phyloP scores from a whole-genome alignment of 371 early-diverging fungal genomes.

The Lichtheimia hyalospora region DNA sequence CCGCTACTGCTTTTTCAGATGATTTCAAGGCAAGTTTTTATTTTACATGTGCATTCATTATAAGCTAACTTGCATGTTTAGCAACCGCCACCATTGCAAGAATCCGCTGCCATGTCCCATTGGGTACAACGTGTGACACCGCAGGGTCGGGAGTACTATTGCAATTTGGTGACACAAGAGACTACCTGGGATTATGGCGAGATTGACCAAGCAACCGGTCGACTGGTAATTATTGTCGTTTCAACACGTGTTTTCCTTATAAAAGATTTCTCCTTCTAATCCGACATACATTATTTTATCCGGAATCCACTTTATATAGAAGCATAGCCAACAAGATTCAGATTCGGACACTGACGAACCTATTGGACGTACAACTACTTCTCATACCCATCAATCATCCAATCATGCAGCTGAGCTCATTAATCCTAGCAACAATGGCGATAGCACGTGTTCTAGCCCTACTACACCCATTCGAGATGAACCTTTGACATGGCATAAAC shows the following conservation, averaged over 20 bases:
- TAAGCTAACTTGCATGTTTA: too few relatives aligned
- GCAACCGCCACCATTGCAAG: too few relatives aligned
- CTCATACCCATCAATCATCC: too few relatives aligned
- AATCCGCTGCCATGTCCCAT: conserved; percentile 32
- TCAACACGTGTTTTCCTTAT: not conserved
- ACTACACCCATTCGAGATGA: conserved; percentile 8
- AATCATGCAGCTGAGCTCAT: too few relatives aligned
- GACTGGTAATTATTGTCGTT: conserved; percentile 20
- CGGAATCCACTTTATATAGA: not conserved
- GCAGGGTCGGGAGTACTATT: conserved; percentile 73
- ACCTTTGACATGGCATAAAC: conserved; percentile 25
- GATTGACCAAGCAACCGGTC: conserved; percentile 37
- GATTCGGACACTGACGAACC: conserved; percentile 7
- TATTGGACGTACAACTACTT: not conserved
- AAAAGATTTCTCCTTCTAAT: not conserved
- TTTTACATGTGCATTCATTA: too few relatives aligned
- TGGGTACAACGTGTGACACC: conserved; percentile 63
- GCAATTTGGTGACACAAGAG: conserved; percentile 76
- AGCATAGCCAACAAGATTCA: not conserved
- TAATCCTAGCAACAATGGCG: too few relatives aligned
- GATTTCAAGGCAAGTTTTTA: conserved; percentile 1
- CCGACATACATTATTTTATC: not conserved
- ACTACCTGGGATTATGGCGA: conserved; percentile 66
- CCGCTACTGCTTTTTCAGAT: conserved; percentile 2
- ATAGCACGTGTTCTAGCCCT: not conserved